Base-by-base conservation (phyloP, 2,329 filamentous ascomycete genomes). In the Diaporthe nobilis region DNA sequence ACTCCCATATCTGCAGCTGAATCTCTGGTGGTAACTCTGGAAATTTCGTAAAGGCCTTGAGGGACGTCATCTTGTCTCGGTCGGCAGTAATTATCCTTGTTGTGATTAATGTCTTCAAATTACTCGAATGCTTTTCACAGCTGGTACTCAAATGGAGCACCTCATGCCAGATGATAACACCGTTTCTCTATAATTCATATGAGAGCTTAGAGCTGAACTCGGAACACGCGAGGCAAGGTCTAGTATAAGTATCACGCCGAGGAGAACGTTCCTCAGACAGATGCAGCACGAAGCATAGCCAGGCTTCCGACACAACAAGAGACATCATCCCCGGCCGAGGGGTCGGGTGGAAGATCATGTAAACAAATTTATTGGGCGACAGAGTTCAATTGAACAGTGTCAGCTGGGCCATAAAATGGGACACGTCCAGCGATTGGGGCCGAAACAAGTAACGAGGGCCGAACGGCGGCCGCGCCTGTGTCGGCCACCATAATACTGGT, bases 1-100 rank as follows among this genome's bases (percentile, higher is more conserved):
- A 77, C 12, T 78, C 75, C 80, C 79, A 81, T 49, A 80, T 76
- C 39, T 75, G 71, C 20, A 80, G 75, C 39, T 78, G 79, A 12
- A 81, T 73, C 72, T 81, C 80, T 17, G 78, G 74, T 10, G 80
- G 80, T 37, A 81, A 70, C 5, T 72, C 65, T 34, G 74, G 13
- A 70, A 81, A 80, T 17, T 53, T 75, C 0, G 76, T 68, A 55
- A 80, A 80, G 34, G 75, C 9, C 42, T 5, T 34, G 22, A 53
- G 44, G n/a, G 58, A 28, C 20, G 25, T 25, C 71, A 65, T 65
- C 1, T 4, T 34, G 34, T 55, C 37, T 28, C 17, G 13, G 15
- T 34, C 8, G 2, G 22, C 7, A 13, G 4, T 28, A 5, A 4
- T 25, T 8, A 70, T 53, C 3, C 20, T 25, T 53, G 22, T 7